A percentile compares a stretch with the other conserved stretches of the same genome.
Evolutionary conservation across 306 rosid genomes (phyloP).

Genomic region (Vigna trinervia): DNA sequence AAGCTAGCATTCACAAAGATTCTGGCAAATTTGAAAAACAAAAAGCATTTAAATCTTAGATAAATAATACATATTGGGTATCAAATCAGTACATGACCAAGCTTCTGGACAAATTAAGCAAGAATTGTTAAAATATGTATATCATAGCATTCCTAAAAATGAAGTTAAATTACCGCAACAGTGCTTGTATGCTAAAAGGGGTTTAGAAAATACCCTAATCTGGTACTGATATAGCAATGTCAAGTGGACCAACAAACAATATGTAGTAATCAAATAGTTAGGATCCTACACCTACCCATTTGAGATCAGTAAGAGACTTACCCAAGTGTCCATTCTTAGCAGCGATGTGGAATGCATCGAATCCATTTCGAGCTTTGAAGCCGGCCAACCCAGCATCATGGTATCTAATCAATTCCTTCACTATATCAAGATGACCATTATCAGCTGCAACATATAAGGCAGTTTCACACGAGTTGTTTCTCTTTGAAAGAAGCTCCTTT

Average conservation of each 20-base stretch:
- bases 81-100: slow-evolving; percentile 11
- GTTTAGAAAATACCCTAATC: slow-evolving; percentile 20
- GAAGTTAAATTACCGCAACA: slow-evolving; percentile 20
- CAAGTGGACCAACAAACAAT: neutral
- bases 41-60: slow-evolving; percentile 8
- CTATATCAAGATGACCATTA: slow-evolving; percentile 59
- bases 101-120: neutral
- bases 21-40: slow-evolving; percentile 9
- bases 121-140: slow-evolving; percentile 17
- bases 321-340: slow-evolving; percentile 80
- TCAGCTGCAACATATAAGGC: slow-evolving; percentile 72
- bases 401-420: slow-evolving; percentile 61
- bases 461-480: slow-evolving; percentile 70
- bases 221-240: slow-evolving; percentile 32
- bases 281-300: neutral
- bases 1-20: slow-evolving; percentile 15
- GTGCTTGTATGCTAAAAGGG: slow-evolving; percentile 1
- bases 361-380: slow-evolving; percentile 71
- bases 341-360: slow-evolving; percentile 81
- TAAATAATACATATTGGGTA: slow-evolving; percentile 17
- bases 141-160: slow-evolving; percentile 34
- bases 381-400: slow-evolving; percentile 61
- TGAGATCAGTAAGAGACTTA: slow-evolving; percentile 41
- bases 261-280: neutral
- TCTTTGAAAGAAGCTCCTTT: slow-evolving; percentile 62